Percentiles rank a stretch among this genome's conserved stretches.
phyloP scores from a whole-genome alignment of 2,329 filamentous ascomycete genomes.

The Alternaria postmessia region DNA sequence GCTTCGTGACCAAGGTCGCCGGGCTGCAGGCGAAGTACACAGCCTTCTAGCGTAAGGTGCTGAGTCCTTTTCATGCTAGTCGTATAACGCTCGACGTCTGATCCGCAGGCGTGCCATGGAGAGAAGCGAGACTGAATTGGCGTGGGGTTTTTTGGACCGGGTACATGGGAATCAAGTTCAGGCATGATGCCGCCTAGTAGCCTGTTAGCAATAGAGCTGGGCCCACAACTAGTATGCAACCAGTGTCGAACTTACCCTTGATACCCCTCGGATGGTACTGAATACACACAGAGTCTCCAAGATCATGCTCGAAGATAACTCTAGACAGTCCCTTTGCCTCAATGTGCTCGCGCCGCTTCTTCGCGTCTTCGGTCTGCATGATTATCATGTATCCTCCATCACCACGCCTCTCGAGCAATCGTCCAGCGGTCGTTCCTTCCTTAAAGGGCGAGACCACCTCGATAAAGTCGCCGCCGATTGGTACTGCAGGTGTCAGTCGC shows the following conservation, averaged over 20 bases:
- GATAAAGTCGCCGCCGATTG: slow-evolving; percentile 55
- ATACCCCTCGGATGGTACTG: slow-evolving; percentile 58
- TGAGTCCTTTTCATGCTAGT: slow-evolving; percentile 48
- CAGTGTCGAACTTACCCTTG: slow-evolving; percentile 34
- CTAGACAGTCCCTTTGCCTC: slow-evolving; percentile 46
- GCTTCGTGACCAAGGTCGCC: slow-evolving; percentile 49
- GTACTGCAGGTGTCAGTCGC: slow-evolving; percentile 37
- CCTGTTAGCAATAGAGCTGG: slow-evolving; percentile 5
- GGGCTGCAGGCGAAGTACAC: slow-evolving; percentile 48
- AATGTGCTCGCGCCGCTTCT: slow-evolving; percentile 48
- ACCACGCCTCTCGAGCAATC: slow-evolving; percentile 53
- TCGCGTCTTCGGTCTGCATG: slow-evolving; percentile 57
- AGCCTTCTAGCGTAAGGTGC: slow-evolving; percentile 49
- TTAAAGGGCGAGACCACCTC: slow-evolving; percentile 54
- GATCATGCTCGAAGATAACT: slow-evolving; percentile 50
- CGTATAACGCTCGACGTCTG: slow-evolving; percentile 46
- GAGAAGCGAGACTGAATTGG: slow-evolving; percentile 52
- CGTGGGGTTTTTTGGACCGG: slow-evolving; percentile 45
- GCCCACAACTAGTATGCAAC: no score
- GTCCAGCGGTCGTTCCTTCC: slow-evolving; percentile 51
- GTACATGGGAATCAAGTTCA: slow-evolving; percentile 53
- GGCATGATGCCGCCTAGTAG: slow-evolving; percentile 53
- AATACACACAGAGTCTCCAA: slow-evolving; percentile 46
- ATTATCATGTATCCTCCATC: slow-evolving; percentile 60
- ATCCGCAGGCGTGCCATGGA: slow-evolving; percentile 57